Conservation (phyloP, 176 grass and related monocot genomes). For the Bromus sterilis region DNA sequence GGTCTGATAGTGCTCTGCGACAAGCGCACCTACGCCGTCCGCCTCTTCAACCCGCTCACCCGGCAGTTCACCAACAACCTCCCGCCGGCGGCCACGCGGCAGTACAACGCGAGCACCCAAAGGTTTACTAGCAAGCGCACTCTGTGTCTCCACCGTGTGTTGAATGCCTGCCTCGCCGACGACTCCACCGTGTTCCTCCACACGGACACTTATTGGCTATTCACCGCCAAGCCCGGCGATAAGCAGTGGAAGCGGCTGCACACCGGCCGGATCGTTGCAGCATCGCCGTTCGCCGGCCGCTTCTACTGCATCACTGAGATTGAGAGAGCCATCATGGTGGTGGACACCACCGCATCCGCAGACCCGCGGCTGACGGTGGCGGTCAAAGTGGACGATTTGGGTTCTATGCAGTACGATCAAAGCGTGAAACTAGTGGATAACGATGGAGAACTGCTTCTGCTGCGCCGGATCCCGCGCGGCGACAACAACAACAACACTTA, state of each 20-base stretch:
- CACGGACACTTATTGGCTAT: neutral
- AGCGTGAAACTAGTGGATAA: neutral
- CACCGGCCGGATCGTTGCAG: neutral
- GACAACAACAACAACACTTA: neutral
- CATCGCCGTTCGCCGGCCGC: neutral
- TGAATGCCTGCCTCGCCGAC: neutral
- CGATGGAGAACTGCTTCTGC: neutral
- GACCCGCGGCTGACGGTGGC: neutral
- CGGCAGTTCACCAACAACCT: neutral
- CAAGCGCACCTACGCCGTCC: neutral
- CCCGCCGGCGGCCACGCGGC: neutral
- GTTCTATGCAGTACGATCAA: neutral
- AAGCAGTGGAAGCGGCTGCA: neutral
- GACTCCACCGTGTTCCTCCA: neutral
- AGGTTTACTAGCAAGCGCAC: neutral
- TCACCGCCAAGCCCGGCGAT: neutral
- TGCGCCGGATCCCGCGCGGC: neutral
- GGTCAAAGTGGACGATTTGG: neutral
- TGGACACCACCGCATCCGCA: neutral
- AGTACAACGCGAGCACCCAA: neutral
- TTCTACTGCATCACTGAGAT: neutral
- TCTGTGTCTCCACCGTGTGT: neutral
- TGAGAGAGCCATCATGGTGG: neutral
- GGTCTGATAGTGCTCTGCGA: neutral
- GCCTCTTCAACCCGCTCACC: neutral